A percentile compares a stretch with the other conserved stretches of the same genome.
Conservation (phyloP, 2,329 filamentous ascomycete genomes). For the Diaporthe eres region DNA sequence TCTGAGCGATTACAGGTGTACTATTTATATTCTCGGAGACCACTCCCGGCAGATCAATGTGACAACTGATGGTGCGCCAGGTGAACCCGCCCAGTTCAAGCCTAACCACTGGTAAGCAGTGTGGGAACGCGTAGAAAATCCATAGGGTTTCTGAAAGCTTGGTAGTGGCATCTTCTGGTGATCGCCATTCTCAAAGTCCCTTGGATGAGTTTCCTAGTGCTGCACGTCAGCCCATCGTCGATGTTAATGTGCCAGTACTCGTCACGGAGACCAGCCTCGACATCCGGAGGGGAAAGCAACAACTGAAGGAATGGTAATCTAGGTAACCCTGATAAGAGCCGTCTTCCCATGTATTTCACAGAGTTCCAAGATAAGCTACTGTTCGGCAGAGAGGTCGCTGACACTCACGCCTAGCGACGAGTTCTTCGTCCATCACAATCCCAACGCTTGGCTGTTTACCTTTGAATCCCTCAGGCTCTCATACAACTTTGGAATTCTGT, state of each 20-base stretch:
- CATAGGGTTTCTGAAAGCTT: not conserved
- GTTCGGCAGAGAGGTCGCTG: not conserved
- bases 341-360: not conserved
- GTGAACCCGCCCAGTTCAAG: too few species aligned
- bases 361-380: not conserved
- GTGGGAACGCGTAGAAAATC: not conserved
- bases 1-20: not conserved
- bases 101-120: not conserved
- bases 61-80: not conserved
- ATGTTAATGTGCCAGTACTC: not conserved
- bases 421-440: too few species aligned
- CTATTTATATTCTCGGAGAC: conserved; percentile 6
- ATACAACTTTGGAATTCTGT: not conserved
- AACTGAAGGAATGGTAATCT: not conserved
- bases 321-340: not conserved
- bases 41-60: conserved; percentile 12
- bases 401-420: not conserved
- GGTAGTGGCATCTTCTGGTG: too few species aligned
- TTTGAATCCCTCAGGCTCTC: too few species aligned
- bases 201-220: not conserved
- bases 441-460: not conserved
- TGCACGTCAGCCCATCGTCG: not conserved
- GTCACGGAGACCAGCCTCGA: not conserved
- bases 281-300: not conserved
- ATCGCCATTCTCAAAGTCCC: not conserved